Evolutionary conservation across 2,329 filamentous ascomycete species (phyloP).

Genomic region (Monilinia fructicola): DNA sequence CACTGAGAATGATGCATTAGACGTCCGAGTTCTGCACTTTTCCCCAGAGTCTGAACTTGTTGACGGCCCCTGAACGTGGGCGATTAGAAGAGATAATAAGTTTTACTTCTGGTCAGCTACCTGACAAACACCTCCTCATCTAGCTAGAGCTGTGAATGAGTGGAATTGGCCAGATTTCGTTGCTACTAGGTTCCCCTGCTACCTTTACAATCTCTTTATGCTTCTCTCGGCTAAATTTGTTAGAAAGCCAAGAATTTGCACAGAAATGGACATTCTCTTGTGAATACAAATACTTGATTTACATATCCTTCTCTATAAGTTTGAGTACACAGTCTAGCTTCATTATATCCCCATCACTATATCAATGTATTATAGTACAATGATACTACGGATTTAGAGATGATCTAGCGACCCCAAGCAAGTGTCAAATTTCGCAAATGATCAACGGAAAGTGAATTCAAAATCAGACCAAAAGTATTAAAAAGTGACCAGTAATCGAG

Average conservation of each 20-base stretch:
- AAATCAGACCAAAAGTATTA: background rate
- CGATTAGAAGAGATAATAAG: background rate
- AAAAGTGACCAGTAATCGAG: background rate
- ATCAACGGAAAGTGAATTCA: background rate
- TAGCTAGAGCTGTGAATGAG: background rate
- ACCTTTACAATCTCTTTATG: background rate
- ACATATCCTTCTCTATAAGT: too few species aligned
- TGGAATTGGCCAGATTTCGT: background rate
- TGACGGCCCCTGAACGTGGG: background rate
- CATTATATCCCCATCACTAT: too few species aligned
- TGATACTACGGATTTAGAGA: too few species aligned
- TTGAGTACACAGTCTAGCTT: too few species aligned
- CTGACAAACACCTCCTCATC: background rate
- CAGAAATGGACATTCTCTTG: background rate
- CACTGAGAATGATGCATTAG: background rate
- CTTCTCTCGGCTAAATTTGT: background rate
- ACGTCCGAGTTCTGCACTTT: background rate
- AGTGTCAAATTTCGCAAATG: background rate
- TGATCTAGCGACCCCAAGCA: too few species aligned
- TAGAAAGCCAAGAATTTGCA: background rate
- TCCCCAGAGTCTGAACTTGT: background rate
- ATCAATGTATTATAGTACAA: too few species aligned
- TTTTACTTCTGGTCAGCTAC: background rate
- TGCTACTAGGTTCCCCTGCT: background rate
- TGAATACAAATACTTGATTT: background rate